Conservation (phyloP, 2,329 filamentous ascomycete genomes). For the Periconia sp. region DNA sequence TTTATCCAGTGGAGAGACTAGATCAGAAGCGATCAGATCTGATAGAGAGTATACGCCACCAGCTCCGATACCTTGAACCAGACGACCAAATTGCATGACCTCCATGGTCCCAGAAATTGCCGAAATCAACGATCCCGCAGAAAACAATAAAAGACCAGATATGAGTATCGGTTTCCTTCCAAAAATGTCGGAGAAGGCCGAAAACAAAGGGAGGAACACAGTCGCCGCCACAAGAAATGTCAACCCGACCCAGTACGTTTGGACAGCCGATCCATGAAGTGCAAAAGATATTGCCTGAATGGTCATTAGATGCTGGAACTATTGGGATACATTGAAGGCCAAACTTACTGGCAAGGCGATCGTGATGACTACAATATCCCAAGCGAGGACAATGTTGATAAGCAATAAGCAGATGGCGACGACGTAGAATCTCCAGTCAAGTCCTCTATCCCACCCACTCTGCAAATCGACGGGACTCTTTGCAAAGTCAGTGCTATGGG, state of each 20-base stretch:
- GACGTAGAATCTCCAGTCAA: conserved; percentile 27
- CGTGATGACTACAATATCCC: conserved; percentile 23
- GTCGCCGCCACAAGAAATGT: conserved; percentile 51
- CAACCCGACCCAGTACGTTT: conserved; percentile 54
- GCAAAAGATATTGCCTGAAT: conserved; percentile 37
- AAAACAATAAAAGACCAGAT: conserved; percentile 47
- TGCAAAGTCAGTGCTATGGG: not conserved
- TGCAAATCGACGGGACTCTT: not conserved
- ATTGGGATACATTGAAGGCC: not conserved
- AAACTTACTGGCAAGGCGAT: conserved; percentile 26
- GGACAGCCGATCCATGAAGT: conserved; percentile 38
- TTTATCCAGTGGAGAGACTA: conserved; percentile 35
- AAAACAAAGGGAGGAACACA: conserved; percentile 48
- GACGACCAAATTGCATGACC: conserved; percentile 47
- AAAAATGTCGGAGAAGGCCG: conserved; percentile 50
- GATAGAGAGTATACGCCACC: conserved; percentile 49
- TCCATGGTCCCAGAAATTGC: conserved; percentile 40
- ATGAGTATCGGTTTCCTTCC: conserved; percentile 51
- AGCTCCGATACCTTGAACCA: conserved; percentile 51
- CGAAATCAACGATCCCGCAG: conserved; percentile 48
- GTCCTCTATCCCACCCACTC: not conserved
- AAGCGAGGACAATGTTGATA: conserved; percentile 24
- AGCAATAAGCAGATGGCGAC: conserved; percentile 24
- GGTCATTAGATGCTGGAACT: conserved; percentile 1
- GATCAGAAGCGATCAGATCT: conserved; percentile 47